Base-by-base conservation (phyloP, 1,139 yeast genomes). In the Yamadazyma buinensis region DNA sequence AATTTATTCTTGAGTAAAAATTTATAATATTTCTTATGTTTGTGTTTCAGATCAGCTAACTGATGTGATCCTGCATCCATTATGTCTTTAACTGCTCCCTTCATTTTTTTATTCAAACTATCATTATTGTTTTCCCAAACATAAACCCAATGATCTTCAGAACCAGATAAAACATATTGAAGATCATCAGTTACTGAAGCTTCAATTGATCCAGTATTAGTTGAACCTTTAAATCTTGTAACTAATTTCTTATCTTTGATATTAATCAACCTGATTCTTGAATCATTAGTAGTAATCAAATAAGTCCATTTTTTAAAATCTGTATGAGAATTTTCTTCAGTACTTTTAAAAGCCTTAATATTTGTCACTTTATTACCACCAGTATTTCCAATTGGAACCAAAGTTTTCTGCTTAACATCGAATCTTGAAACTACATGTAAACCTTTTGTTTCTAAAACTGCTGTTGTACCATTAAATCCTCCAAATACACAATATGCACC, bases 201-300 rank as follows among this genome's bases (percentile, higher is more conserved):
- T 15, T 68, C 70, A 34, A 85, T 84, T 26, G 87, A 85, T 27
- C 80, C 75, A 37, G 72, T 75, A 51, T 85, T 86, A 22, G 77
- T 73, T 36, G 77, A 72, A 0, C 97, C 97, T 49, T 77, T 83
- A 55, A 82, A 80, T 34, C 84, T 72, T 26, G 80, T 77, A 24
- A 83, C 79, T 42, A 88, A 55, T 26, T 72, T 68, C 40, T 72
- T 72, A 38, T 72, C 72, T n/a, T 65, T 58, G 32, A 79, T 55
- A 47, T 81, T 77, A 37, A 84, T 75, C 19, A 87, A 57, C 33
- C 97, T 62, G 15, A 90, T 63, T 35, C 80, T 75, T 2, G 95
- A 85, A 56, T 88, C 97, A 54, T 85, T 87, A 3, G 95, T 80
- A 1, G 95, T 74, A 5, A 81, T 65, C 23, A 82, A 48, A 9